Percentiles rank a stretch among this genome's conserved stretches.
Evolutionary conservation across 2,329 filamentous ascomycete genomes (phyloP).

Genomic region (Cadophora gregata): DNA sequence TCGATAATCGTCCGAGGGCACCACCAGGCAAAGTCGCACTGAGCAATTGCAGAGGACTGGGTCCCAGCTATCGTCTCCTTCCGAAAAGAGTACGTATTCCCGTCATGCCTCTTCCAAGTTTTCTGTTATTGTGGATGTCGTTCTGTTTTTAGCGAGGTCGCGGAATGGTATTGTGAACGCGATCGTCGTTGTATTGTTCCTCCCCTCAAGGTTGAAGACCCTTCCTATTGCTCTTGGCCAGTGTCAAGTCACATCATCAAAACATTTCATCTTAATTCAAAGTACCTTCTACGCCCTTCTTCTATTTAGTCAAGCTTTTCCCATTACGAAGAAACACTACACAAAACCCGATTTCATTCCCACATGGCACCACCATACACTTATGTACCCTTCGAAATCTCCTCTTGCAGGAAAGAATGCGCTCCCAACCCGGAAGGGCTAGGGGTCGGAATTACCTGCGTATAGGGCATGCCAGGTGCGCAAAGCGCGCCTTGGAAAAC

Average conservation of each 20-base stretch:
- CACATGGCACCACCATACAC: neutral
- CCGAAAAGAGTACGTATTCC: conserved; percentile 70
- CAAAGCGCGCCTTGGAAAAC: conserved; percentile 9
- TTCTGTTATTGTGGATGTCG: neutral
- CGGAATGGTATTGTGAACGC: conserved; percentile 3
- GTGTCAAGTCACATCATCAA: neutral
- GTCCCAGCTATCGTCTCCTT: conserved; percentile 91
- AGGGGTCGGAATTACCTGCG: conserved; percentile 12
- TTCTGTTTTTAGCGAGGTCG: conserved; percentile 1
- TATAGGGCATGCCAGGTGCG: neutral
- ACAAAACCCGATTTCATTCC: neutral
- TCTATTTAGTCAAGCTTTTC: neutral
- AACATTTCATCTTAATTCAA: neutral
- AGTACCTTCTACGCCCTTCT: neutral
- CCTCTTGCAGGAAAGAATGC: neutral
- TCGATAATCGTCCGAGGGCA: conserved; percentile 78
- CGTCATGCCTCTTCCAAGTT: conserved; percentile 17
- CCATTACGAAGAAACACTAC: neutral
- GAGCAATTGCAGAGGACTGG: conserved; percentile 93
- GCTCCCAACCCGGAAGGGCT: neutral
- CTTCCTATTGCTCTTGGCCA: conserved; percentile 1
- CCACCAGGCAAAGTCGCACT: conserved; percentile 86
- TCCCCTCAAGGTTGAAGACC: neutral
- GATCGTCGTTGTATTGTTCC: neutral
- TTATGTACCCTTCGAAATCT: neutral